Evolutionary conservation across 768 basidiomycete species (phyloP).

Genomic region (Leccinum pellstonianum): DNA sequence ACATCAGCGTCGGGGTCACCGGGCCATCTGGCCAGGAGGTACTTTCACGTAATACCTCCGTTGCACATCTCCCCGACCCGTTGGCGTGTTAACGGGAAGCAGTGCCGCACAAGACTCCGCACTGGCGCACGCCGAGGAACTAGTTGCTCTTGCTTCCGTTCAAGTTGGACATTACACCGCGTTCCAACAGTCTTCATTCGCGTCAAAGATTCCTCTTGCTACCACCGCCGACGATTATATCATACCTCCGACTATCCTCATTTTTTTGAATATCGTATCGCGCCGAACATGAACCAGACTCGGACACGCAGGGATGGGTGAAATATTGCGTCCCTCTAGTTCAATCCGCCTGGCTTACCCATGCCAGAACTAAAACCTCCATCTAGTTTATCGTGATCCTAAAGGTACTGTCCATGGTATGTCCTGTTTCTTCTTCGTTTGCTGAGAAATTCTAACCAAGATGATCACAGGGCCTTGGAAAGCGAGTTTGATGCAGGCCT

Average conservation of each 20-base stretch:
- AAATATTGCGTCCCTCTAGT: conserved; percentile 61
- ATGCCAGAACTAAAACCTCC: conserved; percentile 66
- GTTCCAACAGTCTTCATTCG: conserved; percentile 85
- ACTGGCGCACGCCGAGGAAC: conserved; percentile 58
- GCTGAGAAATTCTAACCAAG: conserved; percentile 9
- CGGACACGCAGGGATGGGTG: conserved; percentile 37
- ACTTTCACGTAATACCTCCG: conserved; percentile 29
- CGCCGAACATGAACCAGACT: conserved; percentile 57
- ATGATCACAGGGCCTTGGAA: conserved; percentile 73
- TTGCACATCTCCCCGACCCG: conserved; percentile 26
- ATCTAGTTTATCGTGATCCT: conserved; percentile 75
- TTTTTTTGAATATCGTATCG: conserved; percentile 63
- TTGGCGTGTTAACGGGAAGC: conserved; percentile 31
- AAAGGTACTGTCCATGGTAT: conserved; percentile 76
- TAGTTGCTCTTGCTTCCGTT: conserved; percentile 62
- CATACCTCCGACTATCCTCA: conserved; percentile 88
- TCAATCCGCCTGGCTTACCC: conserved; percentile 78
- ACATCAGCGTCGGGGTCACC: conserved; percentile 62
- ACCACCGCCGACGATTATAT: conserved; percentile 88
- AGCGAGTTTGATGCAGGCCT: conserved; percentile 82
- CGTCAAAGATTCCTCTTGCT: conserved; percentile 85
- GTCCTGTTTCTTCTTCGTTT: conserved; percentile 20
- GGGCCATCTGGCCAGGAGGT: conserved; percentile 43
- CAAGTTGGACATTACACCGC: conserved; percentile 85
- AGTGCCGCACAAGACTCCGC: conserved; percentile 32